Percentiles rank a stretch among this genome's conserved stretches.
Evolutionary conservation across 305 asterid species (phyloP).

Genomic region (Fraxinus angustifolia): DNA sequence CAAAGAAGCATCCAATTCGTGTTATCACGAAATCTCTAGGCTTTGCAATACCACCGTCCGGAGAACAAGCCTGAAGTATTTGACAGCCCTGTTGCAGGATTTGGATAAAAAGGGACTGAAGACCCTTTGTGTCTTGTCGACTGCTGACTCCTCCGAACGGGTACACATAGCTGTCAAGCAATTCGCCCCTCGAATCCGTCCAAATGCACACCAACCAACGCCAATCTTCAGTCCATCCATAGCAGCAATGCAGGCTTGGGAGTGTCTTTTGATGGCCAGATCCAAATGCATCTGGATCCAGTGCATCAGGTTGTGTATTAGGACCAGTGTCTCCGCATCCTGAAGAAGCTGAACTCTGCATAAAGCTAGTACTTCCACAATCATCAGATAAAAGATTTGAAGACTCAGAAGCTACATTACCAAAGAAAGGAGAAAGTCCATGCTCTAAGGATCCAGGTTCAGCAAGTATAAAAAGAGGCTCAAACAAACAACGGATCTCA

Average conservation of each 20-base stretch:
- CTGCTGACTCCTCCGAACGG: constrained; percentile 98
- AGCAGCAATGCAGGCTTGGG: constrained; percentile 96
- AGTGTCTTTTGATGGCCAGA: constrained; percentile 69
- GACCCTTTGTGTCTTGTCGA: constrained; percentile 98
- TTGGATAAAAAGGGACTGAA: constrained; percentile 93
- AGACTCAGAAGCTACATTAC: constrained; percentile 55
- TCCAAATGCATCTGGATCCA: constrained; percentile 69
- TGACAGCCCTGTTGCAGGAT: constrained; percentile 97
- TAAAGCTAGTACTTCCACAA: constrained; percentile 67
- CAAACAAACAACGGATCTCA: constrained; percentile 80
- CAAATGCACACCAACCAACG: constrained; percentile 98
- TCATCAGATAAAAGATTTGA: constrained; percentile 74
- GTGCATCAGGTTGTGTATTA: constrained; percentile 56
- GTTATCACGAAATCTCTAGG: constrained; percentile 95
- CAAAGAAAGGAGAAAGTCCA: constrained; percentile 66
- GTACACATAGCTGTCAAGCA: constrained; percentile 86
- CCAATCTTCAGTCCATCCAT: constrained; percentile 99
- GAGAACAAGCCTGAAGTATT: constrained; percentile 88
- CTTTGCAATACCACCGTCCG: constrained; percentile 64
- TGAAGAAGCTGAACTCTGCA: constrained; percentile 64
- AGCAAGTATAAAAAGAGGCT: constrained; percentile 91
- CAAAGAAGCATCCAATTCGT: constrained; percentile 94
- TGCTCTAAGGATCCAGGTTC: constrained; percentile 95
- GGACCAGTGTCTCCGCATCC: constrained; percentile 69
- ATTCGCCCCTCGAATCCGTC: constrained; percentile 98